These are phyloP conservation scores for Diplodia corticola DNA, from an alignment of 2,329 filamentous ascomycete genomes.

Conservation along the genomic window DNA sequence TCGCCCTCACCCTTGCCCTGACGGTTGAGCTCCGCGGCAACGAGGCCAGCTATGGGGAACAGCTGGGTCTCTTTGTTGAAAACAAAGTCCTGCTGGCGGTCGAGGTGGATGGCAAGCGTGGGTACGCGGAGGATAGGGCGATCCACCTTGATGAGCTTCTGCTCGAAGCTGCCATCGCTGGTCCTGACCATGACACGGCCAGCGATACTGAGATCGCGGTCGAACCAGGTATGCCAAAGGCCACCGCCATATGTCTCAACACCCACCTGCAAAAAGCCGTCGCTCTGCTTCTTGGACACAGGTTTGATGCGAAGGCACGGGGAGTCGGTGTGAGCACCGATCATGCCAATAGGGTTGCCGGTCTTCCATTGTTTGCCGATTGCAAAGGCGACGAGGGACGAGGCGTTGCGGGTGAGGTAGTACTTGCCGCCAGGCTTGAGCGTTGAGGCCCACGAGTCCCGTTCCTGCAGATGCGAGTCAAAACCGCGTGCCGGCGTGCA, in stretches of 20 bases:
- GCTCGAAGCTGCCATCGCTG: slow-evolving; percentile 70
- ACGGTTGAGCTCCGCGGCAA: slow-evolving; percentile 84
- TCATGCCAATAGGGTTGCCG: slow-evolving; percentile 86
- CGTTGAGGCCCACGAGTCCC: slow-evolving; percentile 79
- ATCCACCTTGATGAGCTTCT: slow-evolving; percentile 87
- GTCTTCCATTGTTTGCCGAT: slow-evolving; percentile 89
- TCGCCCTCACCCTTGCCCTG: slow-evolving; percentile 56
- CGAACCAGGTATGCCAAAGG: slow-evolving; percentile 98
- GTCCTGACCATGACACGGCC: slow-evolving; percentile 82
- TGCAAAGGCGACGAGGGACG: slow-evolving; percentile 88
- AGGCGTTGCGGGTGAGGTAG: slow-evolving; percentile 90
- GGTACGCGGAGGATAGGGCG: slow-evolving; percentile 89
- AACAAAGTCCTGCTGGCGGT: slow-evolving; percentile 79
- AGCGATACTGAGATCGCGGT: slow-evolving; percentile 87
- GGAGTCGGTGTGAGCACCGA: slow-evolving; percentile 95
- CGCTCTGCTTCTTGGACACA: slow-evolving; percentile 81
- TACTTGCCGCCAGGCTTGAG: slow-evolving; percentile 90
- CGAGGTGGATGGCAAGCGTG: slow-evolving; percentile 89
- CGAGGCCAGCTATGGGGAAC: slow-evolving; percentile 87
- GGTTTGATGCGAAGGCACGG: slow-evolving; percentile 91
- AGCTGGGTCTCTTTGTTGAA: slow-evolving; percentile 98
- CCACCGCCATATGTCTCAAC: slow-evolving; percentile 97
- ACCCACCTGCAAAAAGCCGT: slow-evolving; percentile 89
- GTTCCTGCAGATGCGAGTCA: slow-evolving; percentile 58
- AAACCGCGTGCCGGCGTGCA: neutral